phyloP scores from a whole-genome alignment of 768 basidiomycete species.

The Udeniomyces megalosporus region DNA sequence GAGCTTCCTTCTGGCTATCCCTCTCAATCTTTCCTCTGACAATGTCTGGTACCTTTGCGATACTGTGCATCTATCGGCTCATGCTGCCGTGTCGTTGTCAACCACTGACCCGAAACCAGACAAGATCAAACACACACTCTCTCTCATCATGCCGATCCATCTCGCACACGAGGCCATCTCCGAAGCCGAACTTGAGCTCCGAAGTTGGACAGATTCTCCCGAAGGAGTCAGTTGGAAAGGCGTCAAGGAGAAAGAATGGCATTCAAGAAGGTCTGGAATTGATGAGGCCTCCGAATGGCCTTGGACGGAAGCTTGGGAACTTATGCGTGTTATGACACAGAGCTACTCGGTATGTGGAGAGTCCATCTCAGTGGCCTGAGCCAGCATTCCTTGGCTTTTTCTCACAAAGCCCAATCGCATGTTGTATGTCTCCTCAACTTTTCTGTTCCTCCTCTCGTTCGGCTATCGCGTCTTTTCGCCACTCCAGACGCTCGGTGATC shows the following conservation, averaged over 20 bases:
- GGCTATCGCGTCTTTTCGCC: background rate
- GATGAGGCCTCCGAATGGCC: background rate
- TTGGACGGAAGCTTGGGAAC: conserved; percentile 2
- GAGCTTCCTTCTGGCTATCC: too few relatives aligned
- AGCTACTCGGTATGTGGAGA: conserved; percentile 10
- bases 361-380: background rate
- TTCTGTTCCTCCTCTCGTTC: background rate
- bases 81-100: too few relatives aligned
- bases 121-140: too few relatives aligned
- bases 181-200: conserved; percentile 16
- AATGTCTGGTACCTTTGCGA: too few relatives aligned
- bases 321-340: conserved; percentile 17
- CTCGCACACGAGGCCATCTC: background rate
- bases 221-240: background rate
- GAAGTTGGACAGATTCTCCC: background rate
- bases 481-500: conserved; percentile 15
- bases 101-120: too few relatives aligned
- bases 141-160: background rate
- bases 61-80: too few relatives aligned
- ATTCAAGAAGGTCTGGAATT: background rate
- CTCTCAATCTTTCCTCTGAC: too few relatives aligned
- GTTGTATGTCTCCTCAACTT: background rate
- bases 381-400: background rate
- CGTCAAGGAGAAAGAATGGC: background rate
- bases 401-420: too few relatives aligned